Percentiles rank a stretch among this genome's conserved stretches.
phyloP scores from a whole-genome alignment of 2,329 filamentous ascomycete genomes.

The Fusarium siculi region DNA sequence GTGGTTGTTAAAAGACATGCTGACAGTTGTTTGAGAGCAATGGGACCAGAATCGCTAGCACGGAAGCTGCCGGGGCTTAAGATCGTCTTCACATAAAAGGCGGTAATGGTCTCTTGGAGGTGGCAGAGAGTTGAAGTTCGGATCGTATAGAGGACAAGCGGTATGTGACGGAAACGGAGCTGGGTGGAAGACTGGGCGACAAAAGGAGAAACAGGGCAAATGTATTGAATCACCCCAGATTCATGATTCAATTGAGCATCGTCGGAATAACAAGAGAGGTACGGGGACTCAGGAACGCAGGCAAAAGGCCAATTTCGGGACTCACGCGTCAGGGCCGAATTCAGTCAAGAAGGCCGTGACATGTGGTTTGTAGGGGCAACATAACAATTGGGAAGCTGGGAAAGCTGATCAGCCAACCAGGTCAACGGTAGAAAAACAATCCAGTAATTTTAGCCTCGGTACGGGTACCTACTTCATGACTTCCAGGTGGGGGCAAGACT shows the following conservation, averaged over 20 bases:
- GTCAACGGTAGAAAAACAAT: slow-evolving; percentile 13
- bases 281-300: slow-evolving; percentile 20
- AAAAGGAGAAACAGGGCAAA: slow-evolving; percentile 16
- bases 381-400: slow-evolving; percentile 24
- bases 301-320: slow-evolving; percentile 27
- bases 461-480: slow-evolving; percentile 22
- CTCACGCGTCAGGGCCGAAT: slow-evolving; percentile 43
- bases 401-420: slow-evolving; percentile 30
- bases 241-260: slow-evolving; percentile 34
- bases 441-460: slow-evolving; percentile 41
- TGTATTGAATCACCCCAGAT: slow-evolving; percentile 37
- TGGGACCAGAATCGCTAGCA: slow-evolving; percentile 7
- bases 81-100: slow-evolving; percentile 29
- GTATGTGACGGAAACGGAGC: slow-evolving; percentile 15
- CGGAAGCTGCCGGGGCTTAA: slow-evolving; percentile 3
- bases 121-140: slow-evolving; percentile 3
- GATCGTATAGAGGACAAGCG: slow-evolving; percentile 14
- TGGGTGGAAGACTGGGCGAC: slow-evolving; percentile 8
- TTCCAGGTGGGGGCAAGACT: slow-evolving; percentile 31
- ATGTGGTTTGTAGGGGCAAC: slow-evolving; percentile 38
- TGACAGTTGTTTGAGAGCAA: slow-evolving; percentile 10
- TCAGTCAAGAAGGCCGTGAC: slow-evolving; percentile 40
- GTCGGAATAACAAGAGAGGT: slow-evolving; percentile 19
- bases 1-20: slow-evolving; percentile 59
- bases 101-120: slow-evolving; percentile 10